phyloP scores from a whole-genome alignment of 2,329 filamentous ascomycete species.

The Zymoseptoria passerinii region DNA sequence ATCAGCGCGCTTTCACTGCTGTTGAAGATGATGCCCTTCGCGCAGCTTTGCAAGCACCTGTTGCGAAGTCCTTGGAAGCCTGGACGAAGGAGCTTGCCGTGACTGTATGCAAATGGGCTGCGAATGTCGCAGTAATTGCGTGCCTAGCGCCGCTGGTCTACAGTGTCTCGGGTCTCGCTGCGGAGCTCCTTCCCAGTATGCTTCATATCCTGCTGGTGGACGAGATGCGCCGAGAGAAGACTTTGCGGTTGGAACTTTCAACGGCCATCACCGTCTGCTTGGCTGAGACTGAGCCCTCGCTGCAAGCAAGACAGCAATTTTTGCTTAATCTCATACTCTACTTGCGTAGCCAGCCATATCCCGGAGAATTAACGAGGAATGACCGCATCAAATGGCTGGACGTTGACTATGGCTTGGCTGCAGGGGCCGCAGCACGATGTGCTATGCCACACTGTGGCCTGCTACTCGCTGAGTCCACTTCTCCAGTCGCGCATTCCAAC shows the following conservation, averaged over 20 bases:
- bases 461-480: slow-evolving; percentile 64
- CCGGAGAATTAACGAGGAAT: slow-evolving; percentile 67
- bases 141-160: slow-evolving; percentile 59
- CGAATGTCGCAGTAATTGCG: slow-evolving; percentile 59
- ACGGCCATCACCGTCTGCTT: slow-evolving; percentile 58
- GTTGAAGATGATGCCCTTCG: slow-evolving; percentile 8
- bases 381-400: slow-evolving; percentile 81
- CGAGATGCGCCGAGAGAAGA: slow-evolving; percentile 55
- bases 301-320: slow-evolving; percentile 59
- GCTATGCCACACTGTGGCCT: slow-evolving; percentile 82
- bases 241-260: slow-evolving; percentile 57
- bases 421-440: slow-evolving; percentile 65
- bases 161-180: slow-evolving; percentile 60
- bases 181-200: slow-evolving; percentile 63
- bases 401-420: slow-evolving; percentile 62
- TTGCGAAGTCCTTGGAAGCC: slow-evolving; percentile 7
- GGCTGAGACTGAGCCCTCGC: slow-evolving; percentile 33
- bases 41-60: slow-evolving; percentile 11
- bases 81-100: slow-evolving; percentile 24
- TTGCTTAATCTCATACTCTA: slow-evolving; percentile 77
- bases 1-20: neutral
- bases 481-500: slow-evolving; percentile 6
- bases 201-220: slow-evolving; percentile 70
- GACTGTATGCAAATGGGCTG: slow-evolving; percentile 43
- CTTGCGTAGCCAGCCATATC: slow-evolving; percentile 69